A percentile compares a stretch with the other conserved stretches of the same genome.
phyloP scores from a whole-genome alignment of 2,329 filamentous ascomycete species.

The Plectosphaerella cucumerina region DNA sequence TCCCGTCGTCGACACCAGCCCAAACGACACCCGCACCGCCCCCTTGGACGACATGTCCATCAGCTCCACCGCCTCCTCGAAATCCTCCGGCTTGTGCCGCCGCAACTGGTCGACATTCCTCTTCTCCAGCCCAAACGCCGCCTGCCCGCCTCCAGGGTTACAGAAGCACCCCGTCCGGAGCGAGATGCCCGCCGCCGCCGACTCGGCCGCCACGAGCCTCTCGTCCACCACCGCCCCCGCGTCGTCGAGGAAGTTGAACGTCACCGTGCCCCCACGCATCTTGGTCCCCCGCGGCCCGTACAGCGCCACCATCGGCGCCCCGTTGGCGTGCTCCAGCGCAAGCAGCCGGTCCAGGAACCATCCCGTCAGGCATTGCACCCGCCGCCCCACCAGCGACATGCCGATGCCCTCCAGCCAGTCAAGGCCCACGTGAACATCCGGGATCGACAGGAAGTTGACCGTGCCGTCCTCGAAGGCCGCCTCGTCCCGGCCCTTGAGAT shows the following conservation, averaged over 20 bases:
- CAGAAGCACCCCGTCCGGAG: constrained; percentile 38
- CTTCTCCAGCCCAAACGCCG: constrained; percentile 23
- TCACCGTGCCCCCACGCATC: constrained; percentile 29
- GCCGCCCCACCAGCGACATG: constrained; percentile 19
- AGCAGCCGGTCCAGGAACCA: constrained; percentile 27
- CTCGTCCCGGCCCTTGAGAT: constrained; percentile 20
- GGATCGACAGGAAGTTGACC: constrained; percentile 32
- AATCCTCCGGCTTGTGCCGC: constrained; percentile 4
- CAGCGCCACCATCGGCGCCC: constrained; percentile 24
- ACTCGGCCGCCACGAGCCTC: constrained; percentile 27
- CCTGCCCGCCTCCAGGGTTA: constrained; percentile 34
- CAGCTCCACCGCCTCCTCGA: constrained; percentile 17
- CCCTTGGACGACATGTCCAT: constrained; percentile 21
- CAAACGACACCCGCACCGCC: constrained; percentile 33
- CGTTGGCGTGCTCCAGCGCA: constrained; percentile 25
- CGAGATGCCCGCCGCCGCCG: constrained; percentile 27
- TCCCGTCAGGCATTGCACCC: constrained; percentile 30
- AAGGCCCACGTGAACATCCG: constrained; percentile 30
- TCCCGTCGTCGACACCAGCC: constrained; percentile 26
- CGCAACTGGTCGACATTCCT: constrained; percentile 9
- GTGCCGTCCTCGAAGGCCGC: constrained; percentile 36
- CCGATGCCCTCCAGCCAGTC: constrained; percentile 28
- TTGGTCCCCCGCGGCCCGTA: constrained; percentile 27
- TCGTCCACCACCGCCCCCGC: constrained; percentile 28
- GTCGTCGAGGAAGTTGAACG: constrained; percentile 33